phyloP scores from a whole-genome alignment of 176 grass and related monocot species.

The Ananas comosus region DNA sequence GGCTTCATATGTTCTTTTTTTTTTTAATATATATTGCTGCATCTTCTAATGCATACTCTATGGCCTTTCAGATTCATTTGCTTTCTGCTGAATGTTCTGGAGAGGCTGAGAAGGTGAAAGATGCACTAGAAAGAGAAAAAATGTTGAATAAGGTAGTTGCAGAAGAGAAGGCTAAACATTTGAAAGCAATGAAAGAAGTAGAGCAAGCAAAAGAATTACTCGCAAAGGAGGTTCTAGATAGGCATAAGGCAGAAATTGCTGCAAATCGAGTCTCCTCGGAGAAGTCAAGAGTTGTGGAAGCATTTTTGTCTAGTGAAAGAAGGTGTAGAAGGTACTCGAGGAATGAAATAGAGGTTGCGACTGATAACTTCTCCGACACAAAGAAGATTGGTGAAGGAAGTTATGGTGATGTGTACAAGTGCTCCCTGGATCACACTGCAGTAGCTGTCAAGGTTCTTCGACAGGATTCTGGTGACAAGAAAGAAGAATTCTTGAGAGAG shows the following conservation, averaged over 20 bases:
- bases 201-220: constrained; percentile 38
- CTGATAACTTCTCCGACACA: constrained; percentile 74
- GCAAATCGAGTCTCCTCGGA: constrained; percentile 26
- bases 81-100: constrained; percentile 47
- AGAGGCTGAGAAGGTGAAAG: constrained; percentile 40
- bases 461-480: constrained; percentile 65
- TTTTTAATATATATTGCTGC: not conserved
- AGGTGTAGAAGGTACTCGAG: constrained; percentile 73
- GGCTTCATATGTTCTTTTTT: not conserved
- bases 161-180: constrained; percentile 38
- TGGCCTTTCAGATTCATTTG: constrained; percentile 43
- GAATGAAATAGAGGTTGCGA: constrained; percentile 84
- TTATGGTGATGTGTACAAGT: constrained; percentile 88
- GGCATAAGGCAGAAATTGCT: constrained; percentile 32
- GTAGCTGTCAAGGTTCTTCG: constrained; percentile 87
- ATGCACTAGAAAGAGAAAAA: constrained; percentile 38
- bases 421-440: constrained; percentile 83
- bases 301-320: constrained; percentile 40
- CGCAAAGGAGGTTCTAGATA: constrained; percentile 19
- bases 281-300: constrained; percentile 46
- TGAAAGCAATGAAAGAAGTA: constrained; percentile 38
- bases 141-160: constrained; percentile 27
- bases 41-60: not conserved
- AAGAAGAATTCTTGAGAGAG: constrained; percentile 86
- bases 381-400: constrained; percentile 92